phyloP scores from a whole-genome alignment of 1,284 basidiomycete genomes.

The Pyrrhoderma lamaoense region DNA sequence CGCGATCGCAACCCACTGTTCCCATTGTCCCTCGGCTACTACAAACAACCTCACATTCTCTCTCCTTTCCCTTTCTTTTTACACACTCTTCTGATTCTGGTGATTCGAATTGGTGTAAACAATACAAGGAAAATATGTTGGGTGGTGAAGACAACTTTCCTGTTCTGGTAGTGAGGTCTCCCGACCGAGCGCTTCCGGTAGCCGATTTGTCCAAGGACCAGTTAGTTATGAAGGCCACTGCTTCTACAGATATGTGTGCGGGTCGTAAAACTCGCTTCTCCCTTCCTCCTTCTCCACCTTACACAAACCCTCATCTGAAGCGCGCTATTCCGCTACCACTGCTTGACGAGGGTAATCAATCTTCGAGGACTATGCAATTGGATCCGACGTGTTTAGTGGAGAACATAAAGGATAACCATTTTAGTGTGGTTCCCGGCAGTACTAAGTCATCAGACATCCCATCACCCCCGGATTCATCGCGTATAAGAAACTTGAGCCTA shows the following conservation, averaged over 20 bases:
- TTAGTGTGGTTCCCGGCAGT: too few species aligned
- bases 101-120: too few species aligned
- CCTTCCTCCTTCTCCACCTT: conserved; percentile 16
- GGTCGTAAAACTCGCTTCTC: background rate
- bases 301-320: conserved; percentile 17
- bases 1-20: conserved; percentile 9
- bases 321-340: conserved; percentile 12
- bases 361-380: background rate
- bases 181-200: conserved; percentile 5
- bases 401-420: background rate
- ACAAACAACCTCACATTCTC: background rate
- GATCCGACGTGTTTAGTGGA: background rate
- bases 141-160: conserved; percentile 2
- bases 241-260: background rate
- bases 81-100: too few species aligned
- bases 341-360: background rate
- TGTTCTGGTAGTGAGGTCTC: conserved; percentile 4
- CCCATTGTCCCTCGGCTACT: background rate
- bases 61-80: background rate
- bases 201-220: conserved; percentile 5
- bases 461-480: conserved; percentile 10
- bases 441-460: background rate
- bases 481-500: background rate
- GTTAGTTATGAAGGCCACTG: conserved; percentile 4
- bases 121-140: too few species aligned